Evolutionary conservation across 2,329 filamentous ascomycete genomes (phyloP), one percentile per base, ranked within the genome.

Genomic region (Ophiostoma angusticollis): DNA sequence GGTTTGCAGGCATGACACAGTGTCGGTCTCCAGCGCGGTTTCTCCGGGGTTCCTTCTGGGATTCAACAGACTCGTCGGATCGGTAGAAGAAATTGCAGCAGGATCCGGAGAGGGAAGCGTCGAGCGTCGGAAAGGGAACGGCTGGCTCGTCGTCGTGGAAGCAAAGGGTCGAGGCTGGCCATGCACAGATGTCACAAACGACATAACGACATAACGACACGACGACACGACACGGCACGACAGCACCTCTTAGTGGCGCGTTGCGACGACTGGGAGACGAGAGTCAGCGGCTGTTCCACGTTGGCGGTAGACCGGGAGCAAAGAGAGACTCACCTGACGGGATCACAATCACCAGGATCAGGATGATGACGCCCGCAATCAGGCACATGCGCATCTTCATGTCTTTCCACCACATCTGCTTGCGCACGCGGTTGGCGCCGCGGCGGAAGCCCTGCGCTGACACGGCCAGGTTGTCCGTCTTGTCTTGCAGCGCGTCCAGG

Each of bases 341-440:
- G 52, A 96, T 78, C 56, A 98, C 91, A 59, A 98, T 96, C 61
- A 98, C 75, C 52, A 93, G 67, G 50, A 98, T 74, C 52, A 98
- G 71, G 51, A 96, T 74, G 60, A 96, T 81, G 62, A 98, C 82
- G 55, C 87, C 91, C 43, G 79, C 71, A 57, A 93, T 82, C 52
- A 98, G 70, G 66, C 89, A 96, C 71, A 95, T 91, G 62, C 91
- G 80, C 91, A 98, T 98, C 78, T 96, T 96, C 85, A 95, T 93
- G 58, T 96, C 89, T 74, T 96, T 96, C 89, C 87, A 96, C 89
- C 89, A 96, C 89, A 96, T 96, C 64, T 93, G 80, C 71, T 87
- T 89, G 62, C 91, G 79, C 52, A 98, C 89, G 54, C 85, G 73
- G 70, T 96, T 98, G 63, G 93, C 91, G 49, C 91, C 89, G 50